A percentile compares a stretch with the other conserved stretches of the same genome.
These are phyloP conservation scores for Cerrena zonata DNA, from an alignment of 1,284 basidiomycete species.

Conservation along the genomic window DNA sequence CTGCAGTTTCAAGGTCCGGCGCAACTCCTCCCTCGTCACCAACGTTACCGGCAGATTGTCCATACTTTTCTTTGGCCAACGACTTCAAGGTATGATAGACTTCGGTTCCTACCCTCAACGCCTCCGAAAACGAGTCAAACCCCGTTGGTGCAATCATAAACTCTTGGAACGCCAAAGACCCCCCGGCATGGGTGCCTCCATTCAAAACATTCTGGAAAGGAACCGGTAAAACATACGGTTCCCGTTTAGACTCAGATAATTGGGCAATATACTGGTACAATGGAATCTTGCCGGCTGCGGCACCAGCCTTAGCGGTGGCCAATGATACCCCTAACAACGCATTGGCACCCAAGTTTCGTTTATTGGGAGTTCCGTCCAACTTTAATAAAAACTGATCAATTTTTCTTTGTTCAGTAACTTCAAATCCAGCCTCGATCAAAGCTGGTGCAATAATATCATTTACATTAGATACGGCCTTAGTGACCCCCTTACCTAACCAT, in stretches of 20 bases:
- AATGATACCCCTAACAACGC: slow-evolving; percentile 99
- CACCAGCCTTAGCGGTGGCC: slow-evolving; percentile 90
- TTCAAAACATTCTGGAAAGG: slow-evolving; percentile 99
- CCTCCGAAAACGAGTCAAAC: slow-evolving; percentile 87
- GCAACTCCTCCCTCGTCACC: slow-evolving; percentile 99
- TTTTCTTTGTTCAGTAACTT: slow-evolving; percentile 90
- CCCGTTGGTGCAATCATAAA: slow-evolving; percentile 99
- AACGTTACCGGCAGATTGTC: slow-evolving; percentile 91
- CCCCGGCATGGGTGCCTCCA: slow-evolving; percentile 98
- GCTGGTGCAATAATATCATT: slow-evolving; percentile 88
- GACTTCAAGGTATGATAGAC: slow-evolving; percentile 98
- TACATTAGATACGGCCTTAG: slow-evolving; percentile 92
- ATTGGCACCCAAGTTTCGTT: slow-evolving; percentile 98
- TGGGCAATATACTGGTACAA: slow-evolving; percentile 96
- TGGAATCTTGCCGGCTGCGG: slow-evolving; percentile 88
- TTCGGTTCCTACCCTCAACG: slow-evolving; percentile 98
- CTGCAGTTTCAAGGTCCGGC: slow-evolving; percentile 93
- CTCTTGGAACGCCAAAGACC: slow-evolving; percentile 99
- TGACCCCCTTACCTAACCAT: slow-evolving; percentile 96
- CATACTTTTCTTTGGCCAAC: slow-evolving; percentile 98
- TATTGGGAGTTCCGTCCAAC: slow-evolving; percentile 95
- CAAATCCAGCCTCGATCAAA: slow-evolving; percentile 81
- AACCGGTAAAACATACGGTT: slow-evolving; percentile 85
- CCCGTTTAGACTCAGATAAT: slow-evolving; percentile 87
- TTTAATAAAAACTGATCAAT: slow-evolving; percentile 99